These are phyloP conservation scores for Escovopsis sp. DNA, from an alignment of 2,329 filamentous ascomycete species.

Conservation along the genomic window DNA sequence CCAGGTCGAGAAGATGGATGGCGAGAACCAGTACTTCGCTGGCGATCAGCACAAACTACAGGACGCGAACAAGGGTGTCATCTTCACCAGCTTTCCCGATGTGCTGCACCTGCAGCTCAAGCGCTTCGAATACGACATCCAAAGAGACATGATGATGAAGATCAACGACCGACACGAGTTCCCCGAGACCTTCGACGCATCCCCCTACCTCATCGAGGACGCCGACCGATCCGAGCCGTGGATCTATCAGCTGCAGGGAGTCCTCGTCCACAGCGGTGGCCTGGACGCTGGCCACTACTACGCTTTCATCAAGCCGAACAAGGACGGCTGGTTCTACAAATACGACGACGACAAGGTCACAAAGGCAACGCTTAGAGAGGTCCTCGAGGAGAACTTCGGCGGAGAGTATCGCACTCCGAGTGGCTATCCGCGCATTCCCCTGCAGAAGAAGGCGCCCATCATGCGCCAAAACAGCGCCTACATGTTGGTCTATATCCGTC, in stretches of 20 bases:
- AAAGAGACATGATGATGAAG: slow-evolving; percentile 97
- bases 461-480: slow-evolving; percentile 75
- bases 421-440: slow-evolving; percentile 28
- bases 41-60: slow-evolving; percentile 81
- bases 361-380: slow-evolving; percentile 80
- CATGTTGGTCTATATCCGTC: slow-evolving; percentile 96
- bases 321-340: slow-evolving; percentile 89
- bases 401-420: slow-evolving; percentile 56
- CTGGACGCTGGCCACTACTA: slow-evolving; percentile 98
- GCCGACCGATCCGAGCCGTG: slow-evolving; percentile 82
- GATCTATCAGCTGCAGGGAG: slow-evolving; percentile 85
- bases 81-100: slow-evolving; percentile 89
- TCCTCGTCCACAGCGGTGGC: slow-evolving; percentile 91
- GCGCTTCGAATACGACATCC: slow-evolving; percentile 94
- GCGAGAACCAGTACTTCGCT: slow-evolving; percentile 96
- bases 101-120: slow-evolving; percentile 92
- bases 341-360: slow-evolving; percentile 97
- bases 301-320: slow-evolving; percentile 84
- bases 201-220: slow-evolving; percentile 73
- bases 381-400: slow-evolving; percentile 91
- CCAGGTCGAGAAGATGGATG: slow-evolving; percentile 89
- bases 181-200: slow-evolving; percentile 67
- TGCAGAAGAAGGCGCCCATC: slow-evolving; percentile 42
- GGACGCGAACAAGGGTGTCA: slow-evolving; percentile 94
- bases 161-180: slow-evolving; percentile 91